A percentile compares a stretch with the other conserved stretches of the same genome.
Conservation (phyloP, 2,329 filamentous ascomycete species). For the Fusarium drepaniforme region DNA sequence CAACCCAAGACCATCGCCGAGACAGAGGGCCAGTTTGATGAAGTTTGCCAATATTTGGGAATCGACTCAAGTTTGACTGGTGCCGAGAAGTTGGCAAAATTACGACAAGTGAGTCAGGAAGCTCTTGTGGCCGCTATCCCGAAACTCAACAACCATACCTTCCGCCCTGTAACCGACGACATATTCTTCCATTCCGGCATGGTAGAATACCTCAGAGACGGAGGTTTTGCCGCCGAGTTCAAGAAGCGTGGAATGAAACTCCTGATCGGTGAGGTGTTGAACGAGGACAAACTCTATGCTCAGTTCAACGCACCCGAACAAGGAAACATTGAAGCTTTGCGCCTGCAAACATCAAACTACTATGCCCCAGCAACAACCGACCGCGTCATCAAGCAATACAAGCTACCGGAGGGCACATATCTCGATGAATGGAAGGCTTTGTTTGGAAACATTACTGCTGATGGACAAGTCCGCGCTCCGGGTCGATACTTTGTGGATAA, state of each 20-base stretch:
- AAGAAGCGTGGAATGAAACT: slow-evolving; percentile 49
- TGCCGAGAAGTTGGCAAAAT: slow-evolving; percentile 46
- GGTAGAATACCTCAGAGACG: slow-evolving; percentile 52
- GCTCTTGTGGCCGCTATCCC: slow-evolving; percentile 51
- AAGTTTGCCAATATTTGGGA: slow-evolving; percentile 52
- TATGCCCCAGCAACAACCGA: slow-evolving; percentile 55
- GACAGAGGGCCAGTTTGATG: slow-evolving; percentile 56
- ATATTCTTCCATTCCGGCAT: slow-evolving; percentile 54
- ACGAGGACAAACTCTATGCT: slow-evolving; percentile 59
- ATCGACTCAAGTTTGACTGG: slow-evolving; percentile 39
- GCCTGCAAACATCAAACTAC: slow-evolving; percentile 56
- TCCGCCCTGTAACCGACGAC: slow-evolving; percentile 58
- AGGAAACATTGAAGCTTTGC: slow-evolving; percentile 49
- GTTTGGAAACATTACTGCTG: slow-evolving; percentile 53
- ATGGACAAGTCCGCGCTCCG: slow-evolving; percentile 55
- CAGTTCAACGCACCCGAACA: slow-evolving; percentile 53
- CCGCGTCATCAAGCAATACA: slow-evolving; percentile 51
- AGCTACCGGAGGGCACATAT: slow-evolving; percentile 46
- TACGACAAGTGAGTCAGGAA: slow-evolving; percentile 47
- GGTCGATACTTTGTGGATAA: slow-evolving; percentile 49
- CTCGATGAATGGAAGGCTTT: slow-evolving; percentile 51
- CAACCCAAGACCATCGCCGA: slow-evolving; percentile 55
- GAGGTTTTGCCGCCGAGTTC: slow-evolving; percentile 53
- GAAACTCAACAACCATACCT: slow-evolving; percentile 58
- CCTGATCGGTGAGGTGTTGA: slow-evolving; percentile 57